Conservation (phyloP, 2,329 filamentous ascomycete species). For the Penicillium crustosum region DNA sequence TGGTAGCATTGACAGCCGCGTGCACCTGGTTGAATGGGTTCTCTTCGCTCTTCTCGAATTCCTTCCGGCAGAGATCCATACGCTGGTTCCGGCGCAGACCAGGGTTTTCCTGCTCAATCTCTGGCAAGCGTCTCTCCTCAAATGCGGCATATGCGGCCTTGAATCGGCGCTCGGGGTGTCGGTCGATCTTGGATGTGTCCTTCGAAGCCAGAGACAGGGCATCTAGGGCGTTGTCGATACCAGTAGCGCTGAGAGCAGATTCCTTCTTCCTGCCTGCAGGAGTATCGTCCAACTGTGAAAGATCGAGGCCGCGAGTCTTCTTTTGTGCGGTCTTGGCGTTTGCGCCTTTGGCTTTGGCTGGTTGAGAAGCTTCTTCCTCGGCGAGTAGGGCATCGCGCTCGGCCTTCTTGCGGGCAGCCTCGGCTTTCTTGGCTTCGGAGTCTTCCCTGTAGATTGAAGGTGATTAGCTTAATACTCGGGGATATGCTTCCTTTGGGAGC, state of each 20-base stretch:
- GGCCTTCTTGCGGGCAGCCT: conserved; percentile 83
- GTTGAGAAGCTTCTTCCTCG: conserved; percentile 73
- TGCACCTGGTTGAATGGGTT: conserved; percentile 91
- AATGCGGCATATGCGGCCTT: conserved; percentile 82
- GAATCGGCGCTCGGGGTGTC: conserved; percentile 83
- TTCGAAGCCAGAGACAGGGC: conserved; percentile 68
- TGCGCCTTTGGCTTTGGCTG: conserved; percentile 59
- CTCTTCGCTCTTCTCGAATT: conserved; percentile 91
- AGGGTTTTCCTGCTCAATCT: conserved; percentile 82
- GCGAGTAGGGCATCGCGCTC: conserved; percentile 80
- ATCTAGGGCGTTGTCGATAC: conserved; percentile 92
- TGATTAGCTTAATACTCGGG: not conserved
- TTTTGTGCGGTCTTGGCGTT: conserved; percentile 54
- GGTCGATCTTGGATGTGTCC: conserved; percentile 70
- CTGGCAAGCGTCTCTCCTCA: conserved; percentile 75
- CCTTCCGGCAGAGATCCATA: conserved; percentile 79
- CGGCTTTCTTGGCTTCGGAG: conserved; percentile 78
- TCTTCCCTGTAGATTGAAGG: conserved; percentile 62
- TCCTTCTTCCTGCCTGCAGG: conserved; percentile 48
- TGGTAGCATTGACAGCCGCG: conserved; percentile 72
- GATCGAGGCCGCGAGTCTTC: conserved; percentile 68
- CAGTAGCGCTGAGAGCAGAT: conserved; percentile 71
- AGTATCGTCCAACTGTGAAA: conserved; percentile 69
- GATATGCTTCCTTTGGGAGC: not conserved
- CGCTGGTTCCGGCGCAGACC: conserved; percentile 81